phyloP scores from a whole-genome alignment of 148 eudicot species.

The Silene uniflora region DNA sequence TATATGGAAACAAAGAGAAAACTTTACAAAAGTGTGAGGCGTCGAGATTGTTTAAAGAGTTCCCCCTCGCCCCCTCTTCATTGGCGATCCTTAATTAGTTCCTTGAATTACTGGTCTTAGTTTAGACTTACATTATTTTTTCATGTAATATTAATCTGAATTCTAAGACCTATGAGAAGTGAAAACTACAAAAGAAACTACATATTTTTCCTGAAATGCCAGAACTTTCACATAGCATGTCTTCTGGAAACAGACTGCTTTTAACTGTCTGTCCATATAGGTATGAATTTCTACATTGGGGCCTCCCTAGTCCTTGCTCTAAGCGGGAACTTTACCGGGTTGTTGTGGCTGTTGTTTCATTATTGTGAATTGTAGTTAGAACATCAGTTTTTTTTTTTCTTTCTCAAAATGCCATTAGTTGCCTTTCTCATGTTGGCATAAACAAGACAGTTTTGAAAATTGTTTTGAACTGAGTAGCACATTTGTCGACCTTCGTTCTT shows the following conservation, averaged over 20 bases:
- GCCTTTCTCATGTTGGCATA: neutral
- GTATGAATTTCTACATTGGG: neutral
- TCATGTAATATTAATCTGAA: neutral
- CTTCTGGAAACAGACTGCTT: neutral
- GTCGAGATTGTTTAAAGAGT: neutral
- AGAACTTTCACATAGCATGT: neutral
- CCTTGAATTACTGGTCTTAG: neutral
- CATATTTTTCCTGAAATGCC: neutral
- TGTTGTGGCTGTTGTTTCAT: neutral
- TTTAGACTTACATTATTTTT: neutral
- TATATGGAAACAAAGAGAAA: neutral
- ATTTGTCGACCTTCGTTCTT: neutral
- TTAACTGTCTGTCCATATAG: neutral
- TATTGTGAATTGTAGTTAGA: neutral
- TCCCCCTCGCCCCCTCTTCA: neutral
- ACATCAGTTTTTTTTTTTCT: neutral
- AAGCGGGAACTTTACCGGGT: neutral
- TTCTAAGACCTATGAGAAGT: neutral
- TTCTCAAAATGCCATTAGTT: neutral
- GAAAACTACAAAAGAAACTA: neutral
- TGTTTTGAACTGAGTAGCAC: too few species aligned
- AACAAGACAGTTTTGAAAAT: neutral
- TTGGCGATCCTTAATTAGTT: neutral
- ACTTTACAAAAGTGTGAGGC: slow-evolving; percentile 4
- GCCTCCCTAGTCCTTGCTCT: neutral